A percentile compares a stretch with the other conserved stretches of the same genome.
These are phyloP conservation scores for Leccinellum albellum DNA, from an alignment of 768 basidiomycete species.

Conservation along the genomic window DNA sequence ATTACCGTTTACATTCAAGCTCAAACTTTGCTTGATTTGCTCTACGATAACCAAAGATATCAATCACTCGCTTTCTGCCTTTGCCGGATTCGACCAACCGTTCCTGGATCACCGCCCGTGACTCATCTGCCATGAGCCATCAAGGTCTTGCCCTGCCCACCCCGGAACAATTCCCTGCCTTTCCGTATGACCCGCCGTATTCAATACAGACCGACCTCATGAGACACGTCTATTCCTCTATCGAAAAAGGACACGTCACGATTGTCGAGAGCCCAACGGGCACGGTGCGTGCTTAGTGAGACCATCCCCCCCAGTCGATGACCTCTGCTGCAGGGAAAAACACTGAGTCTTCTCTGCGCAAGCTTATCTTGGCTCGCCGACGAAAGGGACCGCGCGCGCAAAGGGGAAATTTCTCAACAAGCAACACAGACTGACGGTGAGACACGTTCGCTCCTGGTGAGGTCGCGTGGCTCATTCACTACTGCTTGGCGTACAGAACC, in stretches of 20 bases:
- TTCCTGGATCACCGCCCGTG: constrained; percentile 9
- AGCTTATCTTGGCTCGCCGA: constrained; percentile 73
- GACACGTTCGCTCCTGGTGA: not conserved
- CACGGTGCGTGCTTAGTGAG: constrained; percentile 49
- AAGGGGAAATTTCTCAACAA: constrained; percentile 51
- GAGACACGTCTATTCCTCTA: constrained; percentile 77
- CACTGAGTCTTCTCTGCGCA: constrained; percentile 73
- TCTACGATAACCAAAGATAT: constrained; percentile 6
- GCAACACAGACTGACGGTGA: constrained; percentile 25
- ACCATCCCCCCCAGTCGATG: constrained; percentile 39
- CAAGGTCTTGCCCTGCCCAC: constrained; percentile 45
- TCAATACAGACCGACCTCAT: constrained; percentile 83
- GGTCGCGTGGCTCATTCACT: constrained; percentile 23
- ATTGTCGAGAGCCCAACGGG: constrained; percentile 90
- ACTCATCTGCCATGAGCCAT: constrained; percentile 10
- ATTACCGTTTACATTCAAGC: constrained; percentile 19
- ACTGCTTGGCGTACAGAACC: constrained; percentile 39
- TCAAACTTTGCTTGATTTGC: constrained; percentile 13
- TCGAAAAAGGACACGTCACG: constrained; percentile 71
- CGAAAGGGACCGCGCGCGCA: constrained; percentile 63
- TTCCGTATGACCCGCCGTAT: constrained; percentile 84
- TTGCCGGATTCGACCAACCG: not conserved
- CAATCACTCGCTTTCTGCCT: constrained; percentile 3
- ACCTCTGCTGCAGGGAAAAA: constrained; percentile 67
- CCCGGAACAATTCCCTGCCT: constrained; percentile 67